These are phyloP conservation scores for Dactylellina leptospora DNA, from an alignment of 2,329 filamentous ascomycete species.

Conservation along the genomic window DNA sequence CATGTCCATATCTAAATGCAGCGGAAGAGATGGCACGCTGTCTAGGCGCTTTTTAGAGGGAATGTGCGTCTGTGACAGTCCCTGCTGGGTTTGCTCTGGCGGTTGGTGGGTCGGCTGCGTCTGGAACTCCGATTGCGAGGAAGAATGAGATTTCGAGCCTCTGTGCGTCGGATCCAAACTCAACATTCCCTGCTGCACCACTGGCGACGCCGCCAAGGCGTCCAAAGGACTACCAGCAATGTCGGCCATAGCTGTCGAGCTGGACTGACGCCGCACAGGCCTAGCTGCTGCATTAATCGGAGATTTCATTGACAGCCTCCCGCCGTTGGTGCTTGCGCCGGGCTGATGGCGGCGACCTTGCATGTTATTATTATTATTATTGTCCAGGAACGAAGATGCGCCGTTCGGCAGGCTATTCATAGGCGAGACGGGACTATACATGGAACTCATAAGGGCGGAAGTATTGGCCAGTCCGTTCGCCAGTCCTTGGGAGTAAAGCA, in stretches of 20 bases:
- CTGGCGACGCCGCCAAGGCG: constrained; percentile 38
- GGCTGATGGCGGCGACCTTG: not conserved
- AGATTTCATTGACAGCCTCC: constrained; percentile 21
- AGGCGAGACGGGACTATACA: constrained; percentile 31
- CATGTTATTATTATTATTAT: constrained; percentile 2
- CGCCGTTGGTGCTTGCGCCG: constrained; percentile 13
- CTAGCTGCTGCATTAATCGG: constrained; percentile 15
- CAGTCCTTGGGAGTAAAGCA: constrained; percentile 29
- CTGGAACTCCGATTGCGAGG: constrained; percentile 34
- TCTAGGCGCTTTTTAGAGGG: constrained; percentile 39
- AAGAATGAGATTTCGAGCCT: constrained; percentile 39
- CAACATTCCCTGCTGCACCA: constrained; percentile 18
- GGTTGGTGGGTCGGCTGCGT: constrained; percentile 22
- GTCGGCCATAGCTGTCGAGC: not conserved
- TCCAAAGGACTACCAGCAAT: constrained; percentile 10
- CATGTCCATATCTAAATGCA: constrained; percentile 51
- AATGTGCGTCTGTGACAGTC: constrained; percentile 9
- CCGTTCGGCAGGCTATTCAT: constrained; percentile 16
- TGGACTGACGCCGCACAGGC: constrained; percentile 18
- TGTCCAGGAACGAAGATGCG: not conserved
- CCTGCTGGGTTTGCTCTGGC: constrained; percentile 15
- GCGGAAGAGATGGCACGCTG: constrained; percentile 36
- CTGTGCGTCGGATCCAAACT: constrained; percentile 22
- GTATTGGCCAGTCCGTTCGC: not conserved
- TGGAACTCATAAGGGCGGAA: not conserved